Conservation (phyloP, 108 stramenopile species). For the Cyclotella kingstonii region DNA sequence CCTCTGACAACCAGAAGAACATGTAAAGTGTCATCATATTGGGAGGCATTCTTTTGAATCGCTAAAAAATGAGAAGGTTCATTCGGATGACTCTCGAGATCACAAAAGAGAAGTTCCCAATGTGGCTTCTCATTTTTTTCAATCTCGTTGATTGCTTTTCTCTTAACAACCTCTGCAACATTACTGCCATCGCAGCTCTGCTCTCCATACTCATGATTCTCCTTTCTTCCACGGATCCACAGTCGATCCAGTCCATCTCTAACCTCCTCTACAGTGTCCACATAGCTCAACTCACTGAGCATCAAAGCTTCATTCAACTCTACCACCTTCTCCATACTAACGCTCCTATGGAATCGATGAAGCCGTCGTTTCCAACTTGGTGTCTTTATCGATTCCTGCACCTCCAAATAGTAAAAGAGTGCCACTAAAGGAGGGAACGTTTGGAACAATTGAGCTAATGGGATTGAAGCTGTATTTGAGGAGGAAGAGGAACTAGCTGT, state of each 20-base stretch:
- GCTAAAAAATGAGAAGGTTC: constrained; percentile 79
- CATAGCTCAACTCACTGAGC: constrained; percentile 65
- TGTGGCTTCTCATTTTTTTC: no score
- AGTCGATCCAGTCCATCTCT: constrained; percentile 39
- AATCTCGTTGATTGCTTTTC: constrained; percentile 13
- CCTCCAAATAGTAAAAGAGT: constrained; percentile 68
- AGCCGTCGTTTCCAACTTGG: constrained; percentile 77
- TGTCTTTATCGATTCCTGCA: constrained; percentile 69
- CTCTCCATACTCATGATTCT: no score
- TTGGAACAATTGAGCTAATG: constrained; percentile 12
- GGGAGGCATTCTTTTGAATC: constrained; percentile 60
- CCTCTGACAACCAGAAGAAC: constrained; percentile 78
- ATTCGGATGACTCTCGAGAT: constrained; percentile 56
- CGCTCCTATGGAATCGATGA: constrained; percentile 63
- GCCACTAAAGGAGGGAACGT: constrained; percentile 6
- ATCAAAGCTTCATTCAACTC: constrained; percentile 65
- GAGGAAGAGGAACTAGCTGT: no score
- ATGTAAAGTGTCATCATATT: constrained; percentile 49
- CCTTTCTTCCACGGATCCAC: no score
- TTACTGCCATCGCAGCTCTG: constrained; percentile 1
- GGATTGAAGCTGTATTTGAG: no score
- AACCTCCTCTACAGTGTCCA: constrained; percentile 60
- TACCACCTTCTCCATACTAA: constrained; percentile 53
- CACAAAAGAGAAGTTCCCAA: constrained; percentile 59
- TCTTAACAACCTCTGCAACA: constrained; percentile 6